phyloP scores from a whole-genome alignment of 768 basidiomycete species.

The Solioccasus polychromus region DNA sequence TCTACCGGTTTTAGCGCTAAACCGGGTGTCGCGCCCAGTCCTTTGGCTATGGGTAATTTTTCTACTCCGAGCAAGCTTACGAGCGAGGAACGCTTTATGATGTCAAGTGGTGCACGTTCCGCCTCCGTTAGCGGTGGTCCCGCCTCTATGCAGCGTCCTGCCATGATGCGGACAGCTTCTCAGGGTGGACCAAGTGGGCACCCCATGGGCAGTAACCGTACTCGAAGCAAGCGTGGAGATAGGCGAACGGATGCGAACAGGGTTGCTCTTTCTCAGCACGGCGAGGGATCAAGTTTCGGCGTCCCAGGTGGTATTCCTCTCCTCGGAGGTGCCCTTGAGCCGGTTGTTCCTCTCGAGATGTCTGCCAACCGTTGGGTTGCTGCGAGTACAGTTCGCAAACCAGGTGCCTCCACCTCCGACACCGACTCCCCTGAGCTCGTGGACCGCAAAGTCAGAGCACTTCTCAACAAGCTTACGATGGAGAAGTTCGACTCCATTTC shows the following conservation, averaged over 20 bases:
- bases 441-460: constrained; percentile 86
- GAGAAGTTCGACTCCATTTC: constrained; percentile 97
- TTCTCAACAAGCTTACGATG: constrained; percentile 96
- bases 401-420: constrained; percentile 35
- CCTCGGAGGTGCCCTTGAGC: constrained; percentile 46
- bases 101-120: constrained; percentile 45
- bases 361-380: constrained; percentile 86
- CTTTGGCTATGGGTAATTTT: constrained; percentile 71
- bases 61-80: constrained; percentile 54
- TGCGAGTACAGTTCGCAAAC: constrained; percentile 40
- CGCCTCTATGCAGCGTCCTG: constrained; percentile 47
- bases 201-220: constrained; percentile 54
- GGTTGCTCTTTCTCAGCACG: constrained; percentile 35
- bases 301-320: constrained; percentile 28
- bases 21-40: constrained; percentile 21
- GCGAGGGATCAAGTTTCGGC: constrained; percentile 36
- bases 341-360: constrained; percentile 71
- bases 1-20: constrained; percentile 28
- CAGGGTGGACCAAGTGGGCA: constrained; percentile 55
- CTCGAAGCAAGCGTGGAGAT: constrained; percentile 81
- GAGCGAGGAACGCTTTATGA: constrained; percentile 66
- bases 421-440: constrained; percentile 79
- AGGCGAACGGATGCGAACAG: constrained; percentile 62
- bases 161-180: constrained; percentile 69
- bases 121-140: constrained; percentile 53